Conservation (phyloP, 2,329 filamentous ascomycete species). For the Diaporthe australafricana region DNA sequence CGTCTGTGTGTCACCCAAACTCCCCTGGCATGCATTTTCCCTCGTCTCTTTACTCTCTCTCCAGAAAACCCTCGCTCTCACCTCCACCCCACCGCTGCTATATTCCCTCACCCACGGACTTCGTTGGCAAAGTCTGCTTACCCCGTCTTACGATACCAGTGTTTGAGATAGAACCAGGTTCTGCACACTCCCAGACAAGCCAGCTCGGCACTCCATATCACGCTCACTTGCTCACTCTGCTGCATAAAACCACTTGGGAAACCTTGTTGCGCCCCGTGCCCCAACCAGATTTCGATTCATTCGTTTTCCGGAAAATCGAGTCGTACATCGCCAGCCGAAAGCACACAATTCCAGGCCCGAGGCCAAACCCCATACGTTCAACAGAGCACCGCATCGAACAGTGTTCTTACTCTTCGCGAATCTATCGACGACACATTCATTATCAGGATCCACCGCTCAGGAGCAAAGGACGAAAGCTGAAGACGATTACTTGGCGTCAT, state of each 20-base stretch:
- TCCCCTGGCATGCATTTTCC: conserved; percentile 34
- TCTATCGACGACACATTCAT: conserved; percentile 11
- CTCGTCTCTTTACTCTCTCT: conserved; percentile 34
- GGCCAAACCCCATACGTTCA: conserved; percentile 26
- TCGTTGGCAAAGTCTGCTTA: conserved; percentile 68
- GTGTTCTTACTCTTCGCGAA: neutral
- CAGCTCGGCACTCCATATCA: conserved; percentile 44
- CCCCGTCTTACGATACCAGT: conserved; percentile 40
- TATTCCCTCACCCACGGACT: conserved; percentile 50
- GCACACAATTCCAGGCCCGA: neutral
- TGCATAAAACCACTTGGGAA: conserved; percentile 28
- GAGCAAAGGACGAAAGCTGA: neutral
- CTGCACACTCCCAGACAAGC: conserved; percentile 20
- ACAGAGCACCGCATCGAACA: neutral
- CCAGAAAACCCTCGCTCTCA: conserved; percentile 37
- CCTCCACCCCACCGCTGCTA: conserved; percentile 36
- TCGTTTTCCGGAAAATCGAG: conserved; percentile 37
- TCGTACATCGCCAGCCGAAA: conserved; percentile 33
- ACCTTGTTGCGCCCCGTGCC: conserved; percentile 25
- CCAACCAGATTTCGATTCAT: conserved; percentile 30
- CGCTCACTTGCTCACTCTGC: conserved; percentile 40
- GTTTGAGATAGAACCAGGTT: conserved; percentile 35
- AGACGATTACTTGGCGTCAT: neutral
- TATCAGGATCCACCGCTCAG: conserved; percentile 12
- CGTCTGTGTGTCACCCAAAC: conserved; percentile 33